Evolutionary conservation across 2,329 filamentous ascomycete genomes (phyloP), one percentile per base, ranked within the genome.

Genomic region (Aspergillus proliferans): DNA sequence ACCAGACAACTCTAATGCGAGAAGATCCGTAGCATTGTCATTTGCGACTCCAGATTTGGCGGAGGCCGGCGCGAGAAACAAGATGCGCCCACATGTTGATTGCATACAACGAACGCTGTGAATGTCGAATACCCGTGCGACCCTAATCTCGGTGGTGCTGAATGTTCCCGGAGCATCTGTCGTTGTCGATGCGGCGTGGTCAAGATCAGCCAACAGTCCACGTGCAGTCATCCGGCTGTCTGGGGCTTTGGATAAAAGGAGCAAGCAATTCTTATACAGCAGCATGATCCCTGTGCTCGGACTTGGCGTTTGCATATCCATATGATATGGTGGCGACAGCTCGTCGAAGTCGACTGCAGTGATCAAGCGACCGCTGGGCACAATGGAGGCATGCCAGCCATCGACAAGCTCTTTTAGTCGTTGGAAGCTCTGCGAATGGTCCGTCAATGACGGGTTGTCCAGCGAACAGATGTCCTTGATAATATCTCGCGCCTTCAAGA

Each of bases 381-480:
- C 81, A 21, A 91, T 78, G 45, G 84, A 79, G 19, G 73, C 63
- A 1, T 89, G 88, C 88, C 89, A 95, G 42, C 79, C 81, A 59
- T 88, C 83, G 39, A 94, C 80, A 67, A 93, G 80, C 55, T 85
- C 85, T 54, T 85, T 84, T 43, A 96, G 73, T 39, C 87, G 83
- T 57, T 83, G 86, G 30, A 86, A 80, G 41, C 88, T 77, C 57
- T 88, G 86, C 8, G 84, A 83, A 57, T 89, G 87, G 61, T 88
- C 86, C 3, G 71, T 69, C 1, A 81, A 59, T 68, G 76, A 61
- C 61, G 87, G 64, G 72, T 87, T 78, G 60, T 96, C 92, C 72
- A 96, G 85, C 14, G 92, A 94, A 69, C 93, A 98, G 40, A 98
- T 98, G 47, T 95, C 93, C 18, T 91, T 90, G 57, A 98, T 90